phyloP scores from a whole-genome alignment of 345 rosid species.

The Nephelium lappaceum region DNA sequence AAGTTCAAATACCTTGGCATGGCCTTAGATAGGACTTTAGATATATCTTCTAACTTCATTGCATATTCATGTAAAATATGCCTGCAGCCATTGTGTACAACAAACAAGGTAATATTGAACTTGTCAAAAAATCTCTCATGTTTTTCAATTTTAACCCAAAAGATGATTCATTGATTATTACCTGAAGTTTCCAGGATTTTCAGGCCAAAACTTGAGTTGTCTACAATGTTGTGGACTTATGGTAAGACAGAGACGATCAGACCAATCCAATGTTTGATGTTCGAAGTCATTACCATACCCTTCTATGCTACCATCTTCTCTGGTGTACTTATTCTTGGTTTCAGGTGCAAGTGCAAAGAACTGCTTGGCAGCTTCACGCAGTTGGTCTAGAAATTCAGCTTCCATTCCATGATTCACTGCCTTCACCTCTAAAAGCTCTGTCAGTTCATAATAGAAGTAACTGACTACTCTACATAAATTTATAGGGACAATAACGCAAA shows the following conservation, averaged over 20 bases:
- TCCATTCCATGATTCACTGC: too few relatives aligned
- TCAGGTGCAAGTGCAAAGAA: constrained; percentile 59
- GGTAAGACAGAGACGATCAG: constrained; percentile 54
- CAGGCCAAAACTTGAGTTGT: constrained; percentile 62
- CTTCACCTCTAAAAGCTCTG: neutral
- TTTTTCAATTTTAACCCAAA: neutral
- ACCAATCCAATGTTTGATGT: constrained; percentile 74
- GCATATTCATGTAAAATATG: constrained; percentile 42
- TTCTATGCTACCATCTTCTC: constrained; percentile 51
- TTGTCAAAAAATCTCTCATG: neutral
- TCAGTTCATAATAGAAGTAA: too few relatives aligned
- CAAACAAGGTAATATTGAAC: neutral
- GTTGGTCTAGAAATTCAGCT: too few relatives aligned
- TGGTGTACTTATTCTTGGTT: constrained; percentile 57
- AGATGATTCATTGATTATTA: neutral
- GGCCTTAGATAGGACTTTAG: constrained; percentile 39
- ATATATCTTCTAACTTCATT: constrained; percentile 23
- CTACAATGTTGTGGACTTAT: constrained; percentile 46
- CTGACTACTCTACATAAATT: too few relatives aligned
- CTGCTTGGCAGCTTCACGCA: neutral
- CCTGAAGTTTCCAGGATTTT: constrained; percentile 58
- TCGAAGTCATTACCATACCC: constrained; percentile 75
- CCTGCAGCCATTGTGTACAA: constrained; percentile 20
- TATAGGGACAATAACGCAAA: too few relatives aligned
- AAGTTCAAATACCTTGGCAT: constrained; percentile 53